These are phyloP conservation scores for Malus domestica DNA, from an alignment of 306 rosid species.

Conservation along the genomic window DNA sequence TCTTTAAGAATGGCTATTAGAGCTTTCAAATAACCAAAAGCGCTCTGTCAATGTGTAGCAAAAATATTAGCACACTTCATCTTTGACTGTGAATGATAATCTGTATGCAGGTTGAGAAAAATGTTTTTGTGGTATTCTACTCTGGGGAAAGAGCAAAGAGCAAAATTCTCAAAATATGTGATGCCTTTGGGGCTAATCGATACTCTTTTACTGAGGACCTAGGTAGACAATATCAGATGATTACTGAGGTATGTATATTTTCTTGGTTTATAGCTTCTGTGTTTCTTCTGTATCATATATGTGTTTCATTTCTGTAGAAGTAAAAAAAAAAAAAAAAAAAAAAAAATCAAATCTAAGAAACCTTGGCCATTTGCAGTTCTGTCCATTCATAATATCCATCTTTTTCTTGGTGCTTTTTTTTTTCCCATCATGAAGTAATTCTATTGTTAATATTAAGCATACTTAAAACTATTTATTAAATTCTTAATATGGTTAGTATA, in stretches of 20 bases:
- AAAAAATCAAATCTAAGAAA: not conserved
- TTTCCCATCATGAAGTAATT: not conserved
- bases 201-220: constrained; percentile 78
- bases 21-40: not conserved
- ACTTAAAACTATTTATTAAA: not conserved
- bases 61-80: not conserved
- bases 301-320: not conserved
- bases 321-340: not conserved
- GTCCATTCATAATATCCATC: not conserved
- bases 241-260: constrained; percentile 33
- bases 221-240: constrained; percentile 33
- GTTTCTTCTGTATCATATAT: not conserved
- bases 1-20: not conserved
- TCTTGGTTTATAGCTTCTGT: constrained; percentile 13
- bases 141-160: constrained; percentile 83
- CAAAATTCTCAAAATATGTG: constrained; percentile 93
- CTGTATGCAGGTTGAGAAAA: constrained; percentile 69
- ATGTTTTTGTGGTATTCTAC: constrained; percentile 85
- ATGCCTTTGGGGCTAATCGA: constrained; percentile 96
- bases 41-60: too few relatives aligned
- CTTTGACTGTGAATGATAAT: constrained; percentile 17
- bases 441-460: not conserved
- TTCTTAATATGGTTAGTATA: not conserved
- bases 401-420: not conserved
- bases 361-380: not conserved